Evolutionary conservation across 1,139 yeast genomes (phyloP).

Genomic region (Blastobotrys buckinghamii): DNA sequence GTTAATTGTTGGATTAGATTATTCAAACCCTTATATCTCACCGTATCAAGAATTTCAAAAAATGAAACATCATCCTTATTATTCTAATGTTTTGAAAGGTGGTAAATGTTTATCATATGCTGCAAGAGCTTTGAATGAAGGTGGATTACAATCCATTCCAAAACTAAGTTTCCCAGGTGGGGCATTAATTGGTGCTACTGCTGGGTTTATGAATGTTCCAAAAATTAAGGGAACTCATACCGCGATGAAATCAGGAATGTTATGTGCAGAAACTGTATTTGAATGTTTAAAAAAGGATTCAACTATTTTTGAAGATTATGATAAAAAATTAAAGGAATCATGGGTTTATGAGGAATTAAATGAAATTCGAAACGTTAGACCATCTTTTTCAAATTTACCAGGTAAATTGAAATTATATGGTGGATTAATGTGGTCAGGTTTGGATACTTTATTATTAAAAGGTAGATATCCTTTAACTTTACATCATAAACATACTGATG

Average conservation of each 20-base stretch:
- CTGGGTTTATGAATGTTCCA: slow-evolving; percentile 96
- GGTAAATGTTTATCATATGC: slow-evolving; percentile 93
- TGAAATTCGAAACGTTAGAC: slow-evolving; percentile 83
- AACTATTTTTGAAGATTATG: slow-evolving; percentile 56
- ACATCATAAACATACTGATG: slow-evolving; percentile 62
- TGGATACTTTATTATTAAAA: slow-evolving; percentile 69
- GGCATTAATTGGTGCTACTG: slow-evolving; percentile 85
- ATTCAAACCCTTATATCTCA: slow-evolving; percentile 86
- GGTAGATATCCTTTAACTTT: slow-evolving; percentile 91
- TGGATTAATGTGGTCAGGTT: slow-evolving; percentile 78
- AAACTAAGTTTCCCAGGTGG: slow-evolving; percentile 92
- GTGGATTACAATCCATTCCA: slow-evolving; percentile 91
- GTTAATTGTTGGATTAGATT: slow-evolving; percentile 85
- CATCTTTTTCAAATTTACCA: slow-evolving; percentile 59
- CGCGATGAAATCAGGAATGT: slow-evolving; percentile 89
- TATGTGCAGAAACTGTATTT: slow-evolving; percentile 85
- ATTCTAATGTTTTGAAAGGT: slow-evolving; percentile 66
- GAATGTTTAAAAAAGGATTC: slow-evolving; percentile 44
- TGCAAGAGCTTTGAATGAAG: slow-evolving; percentile 94
- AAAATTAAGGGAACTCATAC: slow-evolving; percentile 98
- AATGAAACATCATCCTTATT: slow-evolving; percentile 87
- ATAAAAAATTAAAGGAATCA: slow-evolving; percentile 57
- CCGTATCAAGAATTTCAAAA: slow-evolving; percentile 95
- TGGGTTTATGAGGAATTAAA: slow-evolving; percentile 83
- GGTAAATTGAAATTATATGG: slow-evolving; percentile 61